Evolutionary conservation across 2,329 filamentous ascomycete genomes (phyloP).

Genomic region (Aplosporella prunicola): DNA sequence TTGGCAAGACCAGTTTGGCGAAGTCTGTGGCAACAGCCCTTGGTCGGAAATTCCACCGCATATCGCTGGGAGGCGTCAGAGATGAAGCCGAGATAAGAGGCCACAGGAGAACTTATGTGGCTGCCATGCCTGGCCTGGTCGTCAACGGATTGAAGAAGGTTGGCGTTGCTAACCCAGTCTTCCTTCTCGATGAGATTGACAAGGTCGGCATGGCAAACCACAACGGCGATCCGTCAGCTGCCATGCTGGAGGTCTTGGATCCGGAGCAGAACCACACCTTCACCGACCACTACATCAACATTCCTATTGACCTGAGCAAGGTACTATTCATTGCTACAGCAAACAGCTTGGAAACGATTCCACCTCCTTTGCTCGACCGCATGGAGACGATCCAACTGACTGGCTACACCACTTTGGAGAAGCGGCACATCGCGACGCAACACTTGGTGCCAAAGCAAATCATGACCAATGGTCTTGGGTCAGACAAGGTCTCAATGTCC

Average conservation of each 20-base stretch:
- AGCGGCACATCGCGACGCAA: slow-evolving; percentile 83
- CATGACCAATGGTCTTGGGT: slow-evolving; percentile 71
- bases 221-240: slow-evolving; percentile 90
- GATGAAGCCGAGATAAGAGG: slow-evolving; percentile 96
- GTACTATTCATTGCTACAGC: slow-evolving; percentile 96
- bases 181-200: slow-evolving; percentile 95
- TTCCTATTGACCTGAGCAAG: slow-evolving; percentile 91
- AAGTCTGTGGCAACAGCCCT: slow-evolving; percentile 87
- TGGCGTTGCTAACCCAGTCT: slow-evolving; percentile 88
- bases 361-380: slow-evolving; percentile 82
- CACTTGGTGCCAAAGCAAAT: slow-evolving; percentile 97
- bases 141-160: slow-evolving; percentile 93
- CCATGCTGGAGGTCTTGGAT: slow-evolving; percentile 95
- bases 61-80: slow-evolving; percentile 88
- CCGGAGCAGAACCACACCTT: slow-evolving; percentile 95
- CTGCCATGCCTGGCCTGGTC: slow-evolving; percentile 95
- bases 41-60: slow-evolving; percentile 91
- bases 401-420: slow-evolving; percentile 94
- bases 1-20: slow-evolving; percentile 91
- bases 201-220: slow-evolving; percentile 87
- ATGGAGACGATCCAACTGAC: slow-evolving; percentile 95
- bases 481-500: slow-evolving; percentile 65
- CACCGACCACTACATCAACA: slow-evolving; percentile 91
- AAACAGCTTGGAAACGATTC: slow-evolving; percentile 90
- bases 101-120: slow-evolving; percentile 90